Conservation (phyloP, 2,329 filamentous ascomycete genomes). For the Cladosporium sp. region DNA sequence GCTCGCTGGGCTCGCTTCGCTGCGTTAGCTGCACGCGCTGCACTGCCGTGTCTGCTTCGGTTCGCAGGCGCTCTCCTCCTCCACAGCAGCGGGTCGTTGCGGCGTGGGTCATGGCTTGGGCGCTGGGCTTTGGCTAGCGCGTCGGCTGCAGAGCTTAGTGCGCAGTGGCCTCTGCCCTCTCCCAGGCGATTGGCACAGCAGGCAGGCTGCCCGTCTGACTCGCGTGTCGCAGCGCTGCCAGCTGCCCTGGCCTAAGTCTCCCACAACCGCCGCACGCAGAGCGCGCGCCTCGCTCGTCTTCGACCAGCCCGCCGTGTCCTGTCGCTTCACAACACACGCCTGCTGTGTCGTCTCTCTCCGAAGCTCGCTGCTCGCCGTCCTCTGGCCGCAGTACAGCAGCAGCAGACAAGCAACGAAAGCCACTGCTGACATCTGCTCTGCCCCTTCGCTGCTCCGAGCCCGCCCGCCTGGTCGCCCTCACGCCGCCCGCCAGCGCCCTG, state of each 20-base stretch:
- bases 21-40: neutral
- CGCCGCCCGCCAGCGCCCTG: neutral
- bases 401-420: neutral
- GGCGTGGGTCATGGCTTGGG: no score
- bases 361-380: neutral
- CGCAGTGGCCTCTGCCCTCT: neutral
- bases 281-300: neutral
- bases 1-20: neutral
- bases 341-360: no score
- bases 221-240: neutral
- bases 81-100: neutral
- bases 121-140: neutral
- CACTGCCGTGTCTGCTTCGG: neutral
- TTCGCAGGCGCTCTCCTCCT: neutral
- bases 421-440: neutral
- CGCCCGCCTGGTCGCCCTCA: conserved; percentile 3
- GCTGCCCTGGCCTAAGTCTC: neutral
- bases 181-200: conserved; percentile 4
- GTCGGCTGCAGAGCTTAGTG: neutral
- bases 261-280: neutral
- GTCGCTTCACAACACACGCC: conserved; percentile 4
- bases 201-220: neutral
- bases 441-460: neutral
- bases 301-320: neutral
- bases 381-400: conserved; percentile 1